Conservation (phyloP, 192 early-diverging fungal species). For the Coemansia sp. region DNA sequence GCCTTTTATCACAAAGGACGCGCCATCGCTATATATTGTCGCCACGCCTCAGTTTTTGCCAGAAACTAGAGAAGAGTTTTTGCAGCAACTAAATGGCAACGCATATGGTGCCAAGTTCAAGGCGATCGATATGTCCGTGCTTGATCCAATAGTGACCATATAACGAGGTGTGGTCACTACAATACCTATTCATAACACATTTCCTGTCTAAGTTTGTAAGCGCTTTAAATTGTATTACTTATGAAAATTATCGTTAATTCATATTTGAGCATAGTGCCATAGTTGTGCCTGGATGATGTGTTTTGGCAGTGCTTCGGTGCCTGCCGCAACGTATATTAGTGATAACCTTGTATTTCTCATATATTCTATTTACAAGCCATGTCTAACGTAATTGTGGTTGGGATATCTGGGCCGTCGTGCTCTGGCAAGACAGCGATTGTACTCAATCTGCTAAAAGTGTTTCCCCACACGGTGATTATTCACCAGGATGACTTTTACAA, state of each 20-base stretch:
- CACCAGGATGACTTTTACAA: constrained; percentile 81
- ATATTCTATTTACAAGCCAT: constrained; percentile 7
- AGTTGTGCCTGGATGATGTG: background rate
- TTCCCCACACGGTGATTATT: constrained; percentile 61
- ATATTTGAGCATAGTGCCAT: background rate
- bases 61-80: constrained; percentile 12
- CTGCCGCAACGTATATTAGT: background rate
- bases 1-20: constrained; percentile 30
- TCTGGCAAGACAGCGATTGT: constrained; percentile 73
- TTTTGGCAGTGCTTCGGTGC: background rate
- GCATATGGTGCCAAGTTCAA: constrained; percentile 34
- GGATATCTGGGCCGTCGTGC: constrained; percentile 63
- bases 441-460: constrained; percentile 56
- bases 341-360: background rate
- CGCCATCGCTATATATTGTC: constrained; percentile 27
- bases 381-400: constrained; percentile 41
- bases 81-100: constrained; percentile 24
- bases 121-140: constrained; percentile 17
- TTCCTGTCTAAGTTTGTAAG: background rate
- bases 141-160: constrained; percentile 32
- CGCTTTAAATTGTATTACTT: background rate
- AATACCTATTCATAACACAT: background rate
- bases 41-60: constrained; percentile 29
- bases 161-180: background rate
- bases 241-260: background rate